Evolutionary conservation across 352 stramenopile genomes (phyloP).

Genomic region (Phytophthora boehmeriae): DNA sequence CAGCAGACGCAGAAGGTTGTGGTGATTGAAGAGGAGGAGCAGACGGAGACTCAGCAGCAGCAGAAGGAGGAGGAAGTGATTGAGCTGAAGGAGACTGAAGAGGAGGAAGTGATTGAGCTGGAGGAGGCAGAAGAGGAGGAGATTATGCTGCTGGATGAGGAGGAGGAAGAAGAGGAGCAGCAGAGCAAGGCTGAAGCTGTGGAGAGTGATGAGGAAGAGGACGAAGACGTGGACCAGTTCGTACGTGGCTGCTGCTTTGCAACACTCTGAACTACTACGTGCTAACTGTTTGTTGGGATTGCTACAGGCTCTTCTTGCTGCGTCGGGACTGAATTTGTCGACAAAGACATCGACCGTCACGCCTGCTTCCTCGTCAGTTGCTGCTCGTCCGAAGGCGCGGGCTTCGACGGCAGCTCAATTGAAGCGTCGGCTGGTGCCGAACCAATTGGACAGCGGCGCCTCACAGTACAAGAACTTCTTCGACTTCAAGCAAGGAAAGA

Average conservation of each 20-base stretch:
- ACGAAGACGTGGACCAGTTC: constrained; percentile 59
- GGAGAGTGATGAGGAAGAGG: constrained; percentile 29
- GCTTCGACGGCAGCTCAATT: constrained; percentile 12
- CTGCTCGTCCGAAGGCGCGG: neutral
- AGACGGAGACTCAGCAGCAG: neutral
- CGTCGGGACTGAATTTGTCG: constrained; percentile 50
- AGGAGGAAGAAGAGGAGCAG: constrained; percentile 28
- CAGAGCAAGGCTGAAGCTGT: constrained; percentile 27
- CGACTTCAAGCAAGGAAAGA: constrained; percentile 31
- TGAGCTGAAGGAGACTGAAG: constrained; percentile 14
- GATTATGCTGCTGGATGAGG: constrained; percentile 52
- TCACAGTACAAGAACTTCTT: constrained; percentile 47
- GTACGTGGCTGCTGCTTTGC: constrained; percentile 29
- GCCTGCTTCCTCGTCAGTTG: neutral
- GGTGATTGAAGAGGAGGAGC: constrained; percentile 3
- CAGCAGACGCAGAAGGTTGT: constrained; percentile 1
- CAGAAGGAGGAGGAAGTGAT: neutral
- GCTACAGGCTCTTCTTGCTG: constrained; percentile 49
- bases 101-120: constrained; percentile 24
- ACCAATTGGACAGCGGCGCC: constrained; percentile 72
- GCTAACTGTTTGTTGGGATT: neutral
- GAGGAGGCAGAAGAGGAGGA: constrained; percentile 39
- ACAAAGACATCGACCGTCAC: neutral
- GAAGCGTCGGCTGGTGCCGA: constrained; percentile 46
- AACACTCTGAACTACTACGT: neutral